Base-by-base conservation (phyloP, 306 rosid species). In the Prunus davidiana region DNA sequence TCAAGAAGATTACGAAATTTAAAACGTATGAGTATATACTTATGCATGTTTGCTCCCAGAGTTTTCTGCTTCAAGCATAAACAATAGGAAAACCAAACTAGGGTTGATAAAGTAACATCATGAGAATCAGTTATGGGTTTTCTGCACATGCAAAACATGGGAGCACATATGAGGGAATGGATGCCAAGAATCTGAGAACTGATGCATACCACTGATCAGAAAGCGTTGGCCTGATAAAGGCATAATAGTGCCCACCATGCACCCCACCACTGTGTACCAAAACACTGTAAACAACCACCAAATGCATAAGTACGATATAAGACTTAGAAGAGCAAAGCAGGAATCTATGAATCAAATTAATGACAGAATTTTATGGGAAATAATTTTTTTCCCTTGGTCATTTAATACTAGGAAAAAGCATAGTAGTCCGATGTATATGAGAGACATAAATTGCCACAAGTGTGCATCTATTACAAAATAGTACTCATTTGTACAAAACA, bases 181-280 rank as follows among this genome's bases (percentile, higher is more conserved):
- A 57, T 58, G 22, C 49, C 52, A 51, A 8, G 32, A 28, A 50
- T 24, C 34, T 9, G 61, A 76, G 80, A 80, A 66, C 25, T 9
- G 19, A 72, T 41, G 54, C 88, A 67, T 86, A 92, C 99, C 99
- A 96, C 85, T 86, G 97, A 67, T 96, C 98, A 54, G 97, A 87
- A 55, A 96, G 93, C 32, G 98, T 96, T 3, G 99, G 99, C 84
- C 99, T 86, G 89, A 96, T 92, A 83, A 92, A 96, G 60, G 99
- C 99, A 45, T 96, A 96, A 84, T 92, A 96, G 77, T 96, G 99
- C 68, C 99, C 99, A 62, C 99, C 99, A 72, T 96, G 98, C 84
- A 92, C 99, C 70, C 99, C 99, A 47, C 99, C 99, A 64, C 99
- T 96, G 88, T 96, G 99, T 72, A 96, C 99, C 93, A 96, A 85